Evolutionary conservation across 2,329 filamentous ascomycete genomes (phyloP).

Genomic region (Colletotrichum scovillei): DNA sequence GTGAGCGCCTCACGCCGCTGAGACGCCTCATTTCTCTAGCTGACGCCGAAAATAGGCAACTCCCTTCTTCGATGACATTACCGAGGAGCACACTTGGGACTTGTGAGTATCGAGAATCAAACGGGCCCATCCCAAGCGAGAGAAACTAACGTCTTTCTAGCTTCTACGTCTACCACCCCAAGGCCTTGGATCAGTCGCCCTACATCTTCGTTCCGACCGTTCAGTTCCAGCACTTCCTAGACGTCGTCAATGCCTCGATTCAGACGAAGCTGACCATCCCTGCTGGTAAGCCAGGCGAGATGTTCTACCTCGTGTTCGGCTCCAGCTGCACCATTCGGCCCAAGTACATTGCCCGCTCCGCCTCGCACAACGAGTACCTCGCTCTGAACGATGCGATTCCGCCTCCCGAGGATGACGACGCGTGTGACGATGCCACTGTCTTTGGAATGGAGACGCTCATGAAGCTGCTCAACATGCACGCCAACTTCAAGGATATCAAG

Average conservation of each 20-base stretch:
- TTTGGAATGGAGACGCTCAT: conserved; percentile 24
- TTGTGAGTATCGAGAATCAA: conserved; percentile 66
- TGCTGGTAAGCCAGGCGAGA: conserved; percentile 56
- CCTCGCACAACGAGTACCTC: conserved; percentile 26
- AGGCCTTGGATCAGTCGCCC: conserved; percentile 58
- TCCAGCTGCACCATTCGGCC: conserved; percentile 71
- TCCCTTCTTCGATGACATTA: conserved; percentile 68
- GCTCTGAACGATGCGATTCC: conserved; percentile 15
- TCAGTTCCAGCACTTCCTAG: conserved; percentile 74
- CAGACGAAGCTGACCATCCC: conserved; percentile 69
- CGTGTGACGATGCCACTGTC: not conserved
- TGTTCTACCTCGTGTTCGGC: conserved; percentile 72
- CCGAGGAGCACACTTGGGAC: conserved; percentile 76
- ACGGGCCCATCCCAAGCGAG: not conserved
- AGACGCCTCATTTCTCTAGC: conserved; percentile 1
- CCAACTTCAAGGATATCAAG: conserved; percentile 41
- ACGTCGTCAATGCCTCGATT: conserved; percentile 71
- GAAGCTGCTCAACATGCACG: conserved; percentile 22
- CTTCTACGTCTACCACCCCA: conserved; percentile 73
- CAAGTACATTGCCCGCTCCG: conserved; percentile 72
- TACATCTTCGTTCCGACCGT: conserved; percentile 74
- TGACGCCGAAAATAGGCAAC: conserved; percentile 46
- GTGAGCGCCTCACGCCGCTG: conserved; percentile 44
- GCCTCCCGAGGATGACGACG: conserved; percentile 14
- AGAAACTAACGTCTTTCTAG: conserved; percentile 49